phyloP scores from a whole-genome alignment of 345 rosid genomes.

The Sonneratia alba region DNA sequence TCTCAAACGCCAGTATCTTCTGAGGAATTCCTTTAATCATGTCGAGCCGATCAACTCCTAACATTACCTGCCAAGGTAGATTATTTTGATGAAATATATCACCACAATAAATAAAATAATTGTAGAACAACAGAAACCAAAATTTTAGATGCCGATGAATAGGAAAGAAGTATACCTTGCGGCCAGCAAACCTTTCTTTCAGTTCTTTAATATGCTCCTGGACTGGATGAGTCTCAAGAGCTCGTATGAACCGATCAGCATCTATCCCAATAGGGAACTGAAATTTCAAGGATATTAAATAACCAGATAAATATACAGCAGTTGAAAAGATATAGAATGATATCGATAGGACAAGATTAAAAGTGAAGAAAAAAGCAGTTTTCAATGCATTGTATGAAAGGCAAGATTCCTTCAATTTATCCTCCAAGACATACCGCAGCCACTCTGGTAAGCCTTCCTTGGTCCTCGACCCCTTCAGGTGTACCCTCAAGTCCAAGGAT shows the following conservation, averaged over 20 bases:
- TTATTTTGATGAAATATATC: background rate
- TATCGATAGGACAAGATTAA: background rate
- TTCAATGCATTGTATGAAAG: conserved; percentile 11
- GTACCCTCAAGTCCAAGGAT: conserved; percentile 99
- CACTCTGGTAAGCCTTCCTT: conserved; percentile 91
- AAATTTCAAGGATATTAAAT: conserved; percentile 3
- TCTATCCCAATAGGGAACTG: conserved; percentile 99
- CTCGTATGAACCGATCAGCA: conserved; percentile 72
- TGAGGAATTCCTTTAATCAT: conserved; percentile 99
- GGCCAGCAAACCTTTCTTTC: conserved; percentile 85
- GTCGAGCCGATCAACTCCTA: conserved; percentile 99
- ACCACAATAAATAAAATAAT: background rate
- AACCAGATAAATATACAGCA: background rate
- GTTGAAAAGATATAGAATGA: background rate
- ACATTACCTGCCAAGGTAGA: conserved; percentile 62
- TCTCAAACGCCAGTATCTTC: conserved; percentile 96
- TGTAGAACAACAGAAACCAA: background rate
- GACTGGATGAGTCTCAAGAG: conserved; percentile 56
- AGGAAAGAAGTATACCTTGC: conserved; percentile 45
- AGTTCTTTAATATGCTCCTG: conserved; percentile 72
- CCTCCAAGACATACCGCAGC: conserved; percentile 65
- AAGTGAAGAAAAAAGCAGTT: conserved; percentile 3
- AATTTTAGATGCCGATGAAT: background rate
- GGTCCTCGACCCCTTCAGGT: conserved; percentile 98
- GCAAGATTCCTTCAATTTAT: background rate